Evolutionary conservation across 192 early-diverging fungal genomes (phyloP), one percentile per base, ranked within the genome.

Genomic region (Coemansia sp.): DNA sequence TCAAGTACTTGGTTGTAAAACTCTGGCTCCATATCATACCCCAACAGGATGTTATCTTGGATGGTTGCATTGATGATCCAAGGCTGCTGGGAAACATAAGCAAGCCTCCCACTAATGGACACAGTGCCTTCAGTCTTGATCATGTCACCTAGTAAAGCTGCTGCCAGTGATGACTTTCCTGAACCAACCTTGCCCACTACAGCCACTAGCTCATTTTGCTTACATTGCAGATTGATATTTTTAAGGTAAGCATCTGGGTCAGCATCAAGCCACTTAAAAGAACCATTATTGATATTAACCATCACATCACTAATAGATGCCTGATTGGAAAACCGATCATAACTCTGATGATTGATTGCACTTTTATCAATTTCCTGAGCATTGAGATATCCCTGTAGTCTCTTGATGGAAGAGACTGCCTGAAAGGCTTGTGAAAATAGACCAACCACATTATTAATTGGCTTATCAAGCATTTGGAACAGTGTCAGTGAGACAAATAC

Each of bases 21-120:
- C 35, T 60, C 72, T 40, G 64, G 67, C 46, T 85, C 71, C 26
- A 70, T 77, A 9, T 48, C 50, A 22, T 66, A 72, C 22, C 84
- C 84, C 60, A 86, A 86, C 50, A 86, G 40, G 46, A 86, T 83
- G 64, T 86, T 86, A 46, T 82, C 81, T 39, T 72, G 67, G 35
- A 86, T 60, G 4, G 82, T 80, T 5, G 78, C 81, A 43, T 84
- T 85, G 58, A 83, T 76, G 35, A 86, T 83, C 84, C 84, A 85
- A 14, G 84, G 67, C 35, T 77, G 73, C 67, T 85, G 84, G 9
- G 84, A 66, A 14, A 74, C 76, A 51, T 80, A 85, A 2, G 83
- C 81, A 30, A 83, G 32, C 17, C 32, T 45, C 28, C 78, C 78
- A 5, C 54, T 41, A 1, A 50, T 25, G 0, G 20, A 28, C 11